Conservation (phyloP, 306 rosid genomes). For the Medicago ruthenica region DNA sequence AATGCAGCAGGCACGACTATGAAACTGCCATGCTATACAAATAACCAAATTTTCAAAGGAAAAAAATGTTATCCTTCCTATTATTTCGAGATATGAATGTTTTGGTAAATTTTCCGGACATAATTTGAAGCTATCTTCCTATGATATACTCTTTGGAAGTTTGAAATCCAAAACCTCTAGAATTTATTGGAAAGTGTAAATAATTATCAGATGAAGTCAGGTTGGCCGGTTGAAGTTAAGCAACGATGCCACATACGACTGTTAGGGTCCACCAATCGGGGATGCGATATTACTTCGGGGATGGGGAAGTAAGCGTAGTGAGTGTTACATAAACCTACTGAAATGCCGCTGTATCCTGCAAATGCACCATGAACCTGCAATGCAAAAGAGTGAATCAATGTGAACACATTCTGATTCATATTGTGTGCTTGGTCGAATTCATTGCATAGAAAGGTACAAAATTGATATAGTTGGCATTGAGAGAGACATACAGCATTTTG, state of each 20-base stretch:
- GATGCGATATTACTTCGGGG: constrained; percentile 88
- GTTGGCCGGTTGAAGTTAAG: constrained; percentile 98
- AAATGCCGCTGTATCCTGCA: constrained; percentile 95
- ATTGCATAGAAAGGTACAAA: background rate
- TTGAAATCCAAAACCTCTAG: constrained; percentile 47
- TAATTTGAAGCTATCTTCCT: constrained; percentile 46
- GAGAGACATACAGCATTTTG: constrained; percentile 88
- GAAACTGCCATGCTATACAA: constrained; percentile 56
- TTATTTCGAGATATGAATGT: constrained; percentile 55
- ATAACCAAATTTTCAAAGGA: constrained; percentile 38
- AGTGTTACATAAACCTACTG: constrained; percentile 95
- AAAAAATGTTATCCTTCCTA: constrained; percentile 49
- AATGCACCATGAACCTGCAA: constrained; percentile 97
- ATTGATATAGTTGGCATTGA: background rate
- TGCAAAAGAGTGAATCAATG: constrained; percentile 31
- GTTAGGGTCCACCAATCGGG: constrained; percentile 85
- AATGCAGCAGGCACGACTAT: constrained; percentile 42
- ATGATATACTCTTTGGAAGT: constrained; percentile 46
- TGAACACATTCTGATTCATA: background rate
- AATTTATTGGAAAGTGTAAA: constrained; percentile 27
- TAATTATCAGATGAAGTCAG: constrained; percentile 69
- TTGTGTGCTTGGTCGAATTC: constrained; percentile 8
- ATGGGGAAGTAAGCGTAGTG: constrained; percentile 95
- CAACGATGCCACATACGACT: constrained; percentile 99
- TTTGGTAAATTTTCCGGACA: constrained; percentile 34